Percentiles rank a stretch among this genome's conserved stretches.
phyloP scores from a whole-genome alignment of 129 eudicot species.

The Pulicaria dysenterica region DNA sequence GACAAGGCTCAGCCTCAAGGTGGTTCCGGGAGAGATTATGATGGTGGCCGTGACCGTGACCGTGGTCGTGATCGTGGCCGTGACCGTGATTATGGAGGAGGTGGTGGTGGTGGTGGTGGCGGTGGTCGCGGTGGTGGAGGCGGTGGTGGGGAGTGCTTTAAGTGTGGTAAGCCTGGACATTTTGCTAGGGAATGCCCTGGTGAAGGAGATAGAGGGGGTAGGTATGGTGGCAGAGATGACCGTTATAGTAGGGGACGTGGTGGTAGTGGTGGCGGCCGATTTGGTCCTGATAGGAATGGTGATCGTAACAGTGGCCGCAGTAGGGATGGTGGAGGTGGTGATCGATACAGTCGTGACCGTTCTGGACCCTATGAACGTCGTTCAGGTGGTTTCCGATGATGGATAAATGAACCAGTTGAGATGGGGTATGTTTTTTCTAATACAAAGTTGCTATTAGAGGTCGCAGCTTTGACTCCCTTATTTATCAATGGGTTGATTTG shows the following conservation, averaged over 20 bases:
- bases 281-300: conserved; percentile 87
- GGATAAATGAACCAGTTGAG: conserved; percentile 24
- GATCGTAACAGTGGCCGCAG: conserved; percentile 77
- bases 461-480: too few species aligned
- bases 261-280: conserved; percentile 69
- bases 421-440: conserved; percentile 26
- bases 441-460: background rate
- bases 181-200: conserved; percentile 97
- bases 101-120: conserved; percentile 57
- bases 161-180: conserved; percentile 99
- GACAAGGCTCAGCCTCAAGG: conserved; percentile 92
- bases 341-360: conserved; percentile 83
- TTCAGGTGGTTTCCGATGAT: conserved; percentile 47
- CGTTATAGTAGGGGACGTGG: conserved; percentile 74
- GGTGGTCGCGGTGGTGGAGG: conserved; percentile 55
- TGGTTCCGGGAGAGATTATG: conserved; percentile 72
- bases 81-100: conserved; percentile 63
- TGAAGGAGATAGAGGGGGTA: conserved; percentile 77
- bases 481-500: background rate
- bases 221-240: conserved; percentile 74
- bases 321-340: conserved; percentile 82
- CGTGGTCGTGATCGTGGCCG: conserved; percentile 72
- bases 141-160: conserved; percentile 93
- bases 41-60: conserved; percentile 61
- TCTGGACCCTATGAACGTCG: conserved; percentile 97